Conservation (phyloP, 768 basidiomycete species). For the Hericium rajendrae region DNA sequence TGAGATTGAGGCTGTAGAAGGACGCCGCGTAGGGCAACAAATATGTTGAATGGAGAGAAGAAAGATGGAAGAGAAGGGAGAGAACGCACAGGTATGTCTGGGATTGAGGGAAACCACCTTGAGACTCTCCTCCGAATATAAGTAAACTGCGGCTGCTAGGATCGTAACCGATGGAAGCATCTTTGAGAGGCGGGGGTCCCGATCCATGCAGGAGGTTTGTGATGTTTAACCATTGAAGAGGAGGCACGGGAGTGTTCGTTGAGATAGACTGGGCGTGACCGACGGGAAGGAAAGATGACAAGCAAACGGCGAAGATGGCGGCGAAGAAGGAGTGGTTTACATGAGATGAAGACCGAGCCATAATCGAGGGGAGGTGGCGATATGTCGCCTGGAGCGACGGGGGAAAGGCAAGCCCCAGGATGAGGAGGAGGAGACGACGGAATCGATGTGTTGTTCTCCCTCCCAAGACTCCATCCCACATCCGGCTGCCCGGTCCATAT, state of each 20-base stretch:
- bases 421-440: too few relatives aligned
- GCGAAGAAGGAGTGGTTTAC: slow-evolving; percentile 19
- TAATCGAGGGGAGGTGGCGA: slow-evolving; percentile 8
- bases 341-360: slow-evolving; percentile 2
- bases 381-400: neutral
- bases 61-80: neutral
- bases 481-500: neutral
- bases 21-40: slow-evolving; percentile 1
- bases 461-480: neutral
- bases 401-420: neutral
- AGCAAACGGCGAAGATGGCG: slow-evolving; percentile 11
- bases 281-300: slow-evolving; percentile 15
- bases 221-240: slow-evolving; percentile 66
- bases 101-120: slow-evolving; percentile 49
- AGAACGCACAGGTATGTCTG: slow-evolving; percentile 57
- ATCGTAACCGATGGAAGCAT: slow-evolving; percentile 57
- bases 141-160: slow-evolving; percentile 44
- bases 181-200: slow-evolving; percentile 49
- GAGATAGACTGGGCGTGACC: slow-evolving; percentile 39
- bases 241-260: slow-evolving; percentile 45
- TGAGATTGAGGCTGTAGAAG: slow-evolving; percentile 47
- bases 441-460: neutral
- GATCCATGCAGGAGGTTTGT: slow-evolving; percentile 46
- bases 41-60: neutral
- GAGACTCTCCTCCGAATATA: slow-evolving; percentile 70